Percentiles rank a stretch among this genome's conserved stretches.
These are phyloP conservation scores for Trifolium pratense DNA, from an alignment of 306 rosid genomes.

Conservation along the genomic window DNA sequence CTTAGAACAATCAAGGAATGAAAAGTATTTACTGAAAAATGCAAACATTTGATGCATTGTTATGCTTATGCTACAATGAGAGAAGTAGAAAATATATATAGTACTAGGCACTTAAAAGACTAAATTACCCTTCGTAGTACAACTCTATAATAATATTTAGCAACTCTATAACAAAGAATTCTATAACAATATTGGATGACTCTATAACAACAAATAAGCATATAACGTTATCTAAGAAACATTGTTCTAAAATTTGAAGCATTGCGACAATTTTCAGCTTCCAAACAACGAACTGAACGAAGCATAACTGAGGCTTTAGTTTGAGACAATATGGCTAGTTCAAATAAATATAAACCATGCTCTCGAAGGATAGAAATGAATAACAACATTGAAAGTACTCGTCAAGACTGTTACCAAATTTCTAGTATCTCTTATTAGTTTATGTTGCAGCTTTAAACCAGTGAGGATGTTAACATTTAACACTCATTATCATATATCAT, in stretches of 20 bases:
- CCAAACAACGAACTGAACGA: no score
- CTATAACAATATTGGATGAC: no score
- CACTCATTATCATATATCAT: not conserved
- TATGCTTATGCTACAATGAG: not conserved
- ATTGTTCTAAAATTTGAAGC: no score
- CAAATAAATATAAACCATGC: not conserved
- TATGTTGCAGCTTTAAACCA: not conserved
- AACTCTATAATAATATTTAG: not conserved
- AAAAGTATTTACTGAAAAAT: not conserved
- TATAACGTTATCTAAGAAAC: no score
- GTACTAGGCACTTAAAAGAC: not conserved
- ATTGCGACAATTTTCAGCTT: not conserved
- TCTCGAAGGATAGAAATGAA: no score
- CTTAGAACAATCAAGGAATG: not conserved
- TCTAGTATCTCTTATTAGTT: not conserved
- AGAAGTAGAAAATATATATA: not conserved
- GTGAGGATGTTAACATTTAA: no score
- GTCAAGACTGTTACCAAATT: not conserved
- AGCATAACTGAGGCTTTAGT: no score
- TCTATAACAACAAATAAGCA: not conserved
- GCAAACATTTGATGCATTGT: slow-evolving; percentile 4
- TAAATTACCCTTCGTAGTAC: not conserved
- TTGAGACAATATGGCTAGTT: not conserved
- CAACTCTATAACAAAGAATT: no score
- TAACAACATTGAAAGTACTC: no score